Evolutionary conservation across 345 rosid species (phyloP).

Genomic region (Pugionium cornutum): DNA sequence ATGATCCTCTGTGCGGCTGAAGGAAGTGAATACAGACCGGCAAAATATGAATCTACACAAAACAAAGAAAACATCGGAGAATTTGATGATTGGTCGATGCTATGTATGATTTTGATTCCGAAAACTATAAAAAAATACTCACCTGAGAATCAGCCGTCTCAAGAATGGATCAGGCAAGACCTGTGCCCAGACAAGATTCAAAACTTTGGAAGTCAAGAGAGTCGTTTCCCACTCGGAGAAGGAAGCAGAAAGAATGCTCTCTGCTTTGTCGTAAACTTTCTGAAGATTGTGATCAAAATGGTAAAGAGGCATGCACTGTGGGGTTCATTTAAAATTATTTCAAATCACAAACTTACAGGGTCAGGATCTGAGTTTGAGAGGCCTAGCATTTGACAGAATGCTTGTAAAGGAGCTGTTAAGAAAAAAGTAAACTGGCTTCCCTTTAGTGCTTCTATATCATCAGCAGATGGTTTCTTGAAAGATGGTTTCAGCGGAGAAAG

Average conservation of each 20-base stretch:
- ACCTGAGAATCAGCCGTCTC: slow-evolving; percentile 91
- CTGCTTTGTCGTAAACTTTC: slow-evolving; percentile 68
- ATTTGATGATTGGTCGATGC: not conserved
- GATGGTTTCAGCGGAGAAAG: slow-evolving; percentile 81
- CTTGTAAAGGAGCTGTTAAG: slow-evolving; percentile 88
- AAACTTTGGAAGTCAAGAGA: slow-evolving; percentile 69
- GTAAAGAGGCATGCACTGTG: slow-evolving; percentile 9
- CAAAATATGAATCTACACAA: slow-evolving; percentile 85
- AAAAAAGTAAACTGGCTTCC: slow-evolving; percentile 95
- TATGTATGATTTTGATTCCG: not conserved
- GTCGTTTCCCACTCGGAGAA: slow-evolving; percentile 84
- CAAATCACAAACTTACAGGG: slow-evolving; percentile 48
- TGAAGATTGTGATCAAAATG: slow-evolving; percentile 33
- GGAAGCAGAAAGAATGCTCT: slow-evolving; percentile 66
- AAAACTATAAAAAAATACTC: not conserved
- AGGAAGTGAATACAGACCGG: slow-evolving; percentile 38
- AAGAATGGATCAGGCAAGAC: slow-evolving; percentile 82
- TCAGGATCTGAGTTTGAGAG: slow-evolving; percentile 47
- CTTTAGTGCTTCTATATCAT: slow-evolving; percentile 39
- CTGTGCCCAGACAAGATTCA: slow-evolving; percentile 97
- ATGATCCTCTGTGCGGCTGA: slow-evolving; percentile 48
- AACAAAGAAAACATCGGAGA: not conserved
- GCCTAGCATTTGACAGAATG: slow-evolving; percentile 83
- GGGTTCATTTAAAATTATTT: not conserved
- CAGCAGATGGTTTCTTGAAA: slow-evolving; percentile 48